Conservation (phyloP, 345 rosid genomes). For the Eucalyptus tenuipes region DNA sequence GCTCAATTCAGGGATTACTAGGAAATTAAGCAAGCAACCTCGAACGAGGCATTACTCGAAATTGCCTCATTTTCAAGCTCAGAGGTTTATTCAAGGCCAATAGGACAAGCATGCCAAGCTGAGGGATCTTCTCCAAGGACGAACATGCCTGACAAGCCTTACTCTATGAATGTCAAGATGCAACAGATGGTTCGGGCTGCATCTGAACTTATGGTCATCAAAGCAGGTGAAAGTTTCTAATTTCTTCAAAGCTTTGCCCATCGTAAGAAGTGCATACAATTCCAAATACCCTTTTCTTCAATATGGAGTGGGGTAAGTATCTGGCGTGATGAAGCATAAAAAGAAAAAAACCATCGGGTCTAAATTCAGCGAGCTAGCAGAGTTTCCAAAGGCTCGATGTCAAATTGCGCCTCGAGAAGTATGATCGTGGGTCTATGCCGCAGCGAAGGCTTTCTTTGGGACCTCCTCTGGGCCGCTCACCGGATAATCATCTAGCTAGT, state of each 20-base stretch:
- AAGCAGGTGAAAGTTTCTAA: not conserved
- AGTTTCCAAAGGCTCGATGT: not conserved
- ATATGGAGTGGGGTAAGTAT: fast-evolving
- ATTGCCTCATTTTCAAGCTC: not conserved
- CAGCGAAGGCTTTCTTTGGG: not conserved
- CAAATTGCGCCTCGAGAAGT: not conserved
- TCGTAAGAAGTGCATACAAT: not conserved
- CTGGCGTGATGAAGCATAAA: fast-evolving
- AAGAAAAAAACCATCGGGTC: fast-evolving
- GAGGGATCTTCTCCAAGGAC: not conserved
- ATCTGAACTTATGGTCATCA: not conserved
- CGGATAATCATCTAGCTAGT: not conserved
- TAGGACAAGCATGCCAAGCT: not conserved
- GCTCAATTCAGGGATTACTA: not conserved
- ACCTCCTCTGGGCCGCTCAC: not conserved
- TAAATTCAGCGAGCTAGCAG: not conserved
- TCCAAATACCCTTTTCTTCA: not conserved
- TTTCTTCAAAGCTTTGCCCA: not conserved
- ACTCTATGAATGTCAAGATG: not conserved
- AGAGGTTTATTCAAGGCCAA: not conserved
- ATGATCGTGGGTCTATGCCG: not conserved
- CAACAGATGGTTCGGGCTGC: not conserved
- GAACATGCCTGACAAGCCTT: not conserved
- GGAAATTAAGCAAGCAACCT: not conserved
- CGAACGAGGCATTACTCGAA: not conserved